phyloP scores from a whole-genome alignment of 129 eudicot species.

The Arctium minus region DNA sequence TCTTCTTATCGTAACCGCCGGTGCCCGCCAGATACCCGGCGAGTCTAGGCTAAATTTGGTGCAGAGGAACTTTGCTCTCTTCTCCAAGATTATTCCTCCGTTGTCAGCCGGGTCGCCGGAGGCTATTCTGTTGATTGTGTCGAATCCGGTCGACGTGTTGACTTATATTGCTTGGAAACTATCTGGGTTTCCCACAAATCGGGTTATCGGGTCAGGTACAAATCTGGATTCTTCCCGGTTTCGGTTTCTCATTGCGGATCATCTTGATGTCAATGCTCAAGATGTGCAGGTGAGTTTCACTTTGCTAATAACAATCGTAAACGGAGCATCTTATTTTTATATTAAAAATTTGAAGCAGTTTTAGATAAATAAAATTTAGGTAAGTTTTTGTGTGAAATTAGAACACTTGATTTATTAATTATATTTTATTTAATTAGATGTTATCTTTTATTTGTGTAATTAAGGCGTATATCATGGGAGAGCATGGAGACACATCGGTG shows the following conservation, averaged over 20 bases:
- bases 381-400: background rate
- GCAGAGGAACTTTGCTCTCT: constrained; percentile 68
- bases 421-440: too few relatives aligned
- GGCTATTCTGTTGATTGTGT: constrained; percentile 56
- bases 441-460: background rate
- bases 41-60: constrained; percentile 76
- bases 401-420: too few relatives aligned
- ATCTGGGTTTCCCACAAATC: constrained; percentile 78
- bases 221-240: constrained; percentile 91
- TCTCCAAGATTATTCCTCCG: constrained; percentile 61
- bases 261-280: constrained; percentile 93
- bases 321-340: background rate
- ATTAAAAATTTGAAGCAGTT: too few relatives aligned
- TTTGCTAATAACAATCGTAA: background rate
- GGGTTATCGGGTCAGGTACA: constrained; percentile 97
- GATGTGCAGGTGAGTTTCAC: constrained; percentile 78
- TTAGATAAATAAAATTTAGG: too few relatives aligned
- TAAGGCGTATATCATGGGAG: constrained; percentile 91
- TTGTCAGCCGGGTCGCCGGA: constrained; percentile 71
- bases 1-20: constrained; percentile 89
- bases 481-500: constrained; percentile 95
- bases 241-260: constrained; percentile 88
- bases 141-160: constrained; percentile 95
- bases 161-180: constrained; percentile 94
- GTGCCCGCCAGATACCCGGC: constrained; percentile 80